Conservation (phyloP, 2,329 filamentous ascomycete genomes). For the Myriosclerotinia duriaeana region DNA sequence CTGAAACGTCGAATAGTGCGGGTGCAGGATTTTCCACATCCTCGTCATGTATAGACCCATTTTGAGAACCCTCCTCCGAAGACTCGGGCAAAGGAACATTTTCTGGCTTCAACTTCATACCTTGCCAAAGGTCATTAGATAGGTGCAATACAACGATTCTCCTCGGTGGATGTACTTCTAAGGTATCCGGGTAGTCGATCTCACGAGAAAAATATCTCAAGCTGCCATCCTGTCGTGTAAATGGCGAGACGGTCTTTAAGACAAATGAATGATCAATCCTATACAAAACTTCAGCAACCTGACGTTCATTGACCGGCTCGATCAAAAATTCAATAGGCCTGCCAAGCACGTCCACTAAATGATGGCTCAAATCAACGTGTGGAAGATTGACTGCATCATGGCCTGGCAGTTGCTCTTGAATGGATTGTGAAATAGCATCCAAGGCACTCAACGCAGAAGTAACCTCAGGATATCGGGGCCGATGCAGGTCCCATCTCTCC, state of each 20-base stretch:
- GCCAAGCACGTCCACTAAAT: neutral
- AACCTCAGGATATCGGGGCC: too few species aligned
- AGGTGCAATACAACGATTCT: neutral
- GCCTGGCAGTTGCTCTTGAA: neutral
- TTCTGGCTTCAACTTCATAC: neutral
- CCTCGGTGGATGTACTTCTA: neutral
- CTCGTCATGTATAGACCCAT: neutral
- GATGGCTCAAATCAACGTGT: fast-evolving
- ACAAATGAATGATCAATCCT: slow-evolving; percentile 6
- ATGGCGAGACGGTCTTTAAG: neutral
- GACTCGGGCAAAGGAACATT: neutral
- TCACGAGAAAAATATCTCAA: neutral
- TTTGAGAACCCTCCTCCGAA: neutral
- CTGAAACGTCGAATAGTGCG: neutral
- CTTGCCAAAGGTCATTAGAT: neutral
- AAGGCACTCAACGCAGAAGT: neutral
- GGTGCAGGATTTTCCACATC: neutral
- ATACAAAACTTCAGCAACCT: slow-evolving; percentile 6
- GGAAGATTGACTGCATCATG: neutral
- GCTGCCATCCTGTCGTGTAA: neutral
- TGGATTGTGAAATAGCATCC: neutral
- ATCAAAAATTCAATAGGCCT: neutral
- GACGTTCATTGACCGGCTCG: neutral
- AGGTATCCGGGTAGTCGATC: neutral
- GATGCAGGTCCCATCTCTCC: neutral